A percentile compares a stretch with the other conserved stretches of the same genome.
These are phyloP conservation scores for Plenodomus lindquistii DNA, from an alignment of 2,329 filamentous ascomycete species.

Conservation along the genomic window DNA sequence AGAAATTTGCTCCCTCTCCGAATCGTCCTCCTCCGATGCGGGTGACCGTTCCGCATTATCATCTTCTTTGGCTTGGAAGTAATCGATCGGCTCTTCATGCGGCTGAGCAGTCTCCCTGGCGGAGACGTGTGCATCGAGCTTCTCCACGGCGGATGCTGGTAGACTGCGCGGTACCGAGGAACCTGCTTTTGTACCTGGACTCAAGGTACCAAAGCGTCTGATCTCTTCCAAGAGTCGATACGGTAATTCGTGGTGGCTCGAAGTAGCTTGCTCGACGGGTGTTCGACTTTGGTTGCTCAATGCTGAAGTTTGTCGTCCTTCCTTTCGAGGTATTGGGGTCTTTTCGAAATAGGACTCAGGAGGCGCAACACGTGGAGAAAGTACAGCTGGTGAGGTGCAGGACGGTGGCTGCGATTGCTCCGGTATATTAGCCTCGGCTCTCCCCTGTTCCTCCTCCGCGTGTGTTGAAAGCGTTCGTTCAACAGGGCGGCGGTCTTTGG, in stretches of 20 bases:
- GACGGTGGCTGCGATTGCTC: slow-evolving; percentile 28
- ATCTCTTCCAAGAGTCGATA: slow-evolving; percentile 60
- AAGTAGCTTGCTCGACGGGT: slow-evolving; percentile 2
- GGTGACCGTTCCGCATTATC: slow-evolving; percentile 29
- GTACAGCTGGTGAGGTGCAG: slow-evolving; percentile 28
- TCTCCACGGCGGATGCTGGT: slow-evolving; percentile 40
- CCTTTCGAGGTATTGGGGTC: slow-evolving; percentile 12
- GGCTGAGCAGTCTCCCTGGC: slow-evolving; percentile 20
- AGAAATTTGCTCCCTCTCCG: slow-evolving; percentile 83
- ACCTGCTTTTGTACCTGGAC: slow-evolving; percentile 50
- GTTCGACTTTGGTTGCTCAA: slow-evolving; percentile 2
- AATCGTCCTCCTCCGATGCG: slow-evolving; percentile 58
- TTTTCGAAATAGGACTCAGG: slow-evolving; percentile 36
- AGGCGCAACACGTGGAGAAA: slow-evolving; percentile 26
- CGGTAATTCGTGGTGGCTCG: slow-evolving; percentile 44
- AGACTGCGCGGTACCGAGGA: slow-evolving; percentile 59
- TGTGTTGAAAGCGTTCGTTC: slow-evolving; percentile 31
- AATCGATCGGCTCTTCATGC: slow-evolving; percentile 28
- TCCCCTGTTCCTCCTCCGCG: slow-evolving; percentile 30
- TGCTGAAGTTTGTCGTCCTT: slow-evolving; percentile 5
- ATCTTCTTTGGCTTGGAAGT: slow-evolving; percentile 31
- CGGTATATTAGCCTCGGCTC: slow-evolving; percentile 8
- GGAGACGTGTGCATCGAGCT: slow-evolving; percentile 27
- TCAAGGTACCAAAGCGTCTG: slow-evolving; percentile 57
- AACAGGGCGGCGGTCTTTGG: slow-evolving; percentile 40